A percentile compares a stretch with the other conserved stretches of the same genome.
phyloP scores from a whole-genome alignment of 2,329 filamentous ascomycete species.

The Aureobasidium pullulans region DNA sequence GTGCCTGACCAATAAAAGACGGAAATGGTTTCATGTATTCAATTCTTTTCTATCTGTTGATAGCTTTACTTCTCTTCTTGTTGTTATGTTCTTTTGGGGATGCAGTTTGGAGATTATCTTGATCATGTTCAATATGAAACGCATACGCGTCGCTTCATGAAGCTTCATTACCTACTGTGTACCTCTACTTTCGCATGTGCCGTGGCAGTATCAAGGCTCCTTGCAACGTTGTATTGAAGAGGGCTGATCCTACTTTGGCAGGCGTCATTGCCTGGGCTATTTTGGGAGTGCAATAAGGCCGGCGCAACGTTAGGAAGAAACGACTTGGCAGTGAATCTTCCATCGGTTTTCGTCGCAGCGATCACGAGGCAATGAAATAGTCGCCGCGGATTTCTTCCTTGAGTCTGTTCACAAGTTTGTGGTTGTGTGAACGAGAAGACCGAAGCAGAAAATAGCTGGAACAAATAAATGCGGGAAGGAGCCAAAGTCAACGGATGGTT shows the following conservation, averaged over 20 bases:
- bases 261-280: not conserved
- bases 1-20: constrained; percentile 4
- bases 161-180: not conserved
- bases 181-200: not conserved
- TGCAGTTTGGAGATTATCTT: not conserved
- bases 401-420: not conserved
- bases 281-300: constrained; percentile 5
- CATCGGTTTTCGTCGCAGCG: not conserved
- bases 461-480: not conserved
- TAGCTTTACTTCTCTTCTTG: constrained; percentile 13
- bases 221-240: not conserved
- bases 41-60: constrained; percentile 14
- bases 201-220: not conserved
- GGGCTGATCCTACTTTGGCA: not conserved
- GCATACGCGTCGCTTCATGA: not conserved
- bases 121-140: not conserved
- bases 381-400: not conserved
- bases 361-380: not conserved
- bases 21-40: not conserved
- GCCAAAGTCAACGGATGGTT: not conserved
- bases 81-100: constrained; percentile 5
- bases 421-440: not conserved
- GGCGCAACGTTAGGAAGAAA: not conserved
- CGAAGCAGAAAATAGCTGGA: not conserved
- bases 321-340: not conserved